These are phyloP conservation scores for Anisodus tanguticus DNA, from an alignment of 257 asterid genomes.

Conservation along the genomic window DNA sequence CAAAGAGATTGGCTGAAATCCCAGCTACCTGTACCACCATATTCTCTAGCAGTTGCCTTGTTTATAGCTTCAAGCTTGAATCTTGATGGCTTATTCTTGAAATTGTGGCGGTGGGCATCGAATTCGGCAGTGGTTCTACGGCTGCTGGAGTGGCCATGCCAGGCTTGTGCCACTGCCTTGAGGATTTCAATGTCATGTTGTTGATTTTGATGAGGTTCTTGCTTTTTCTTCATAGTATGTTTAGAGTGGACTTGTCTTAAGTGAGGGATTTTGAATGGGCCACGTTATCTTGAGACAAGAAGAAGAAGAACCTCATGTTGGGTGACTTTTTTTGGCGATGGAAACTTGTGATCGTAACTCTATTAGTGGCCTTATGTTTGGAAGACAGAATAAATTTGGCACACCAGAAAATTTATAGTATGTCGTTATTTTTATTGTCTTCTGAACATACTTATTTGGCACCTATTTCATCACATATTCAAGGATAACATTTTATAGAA, in stretches of 20 bases:
- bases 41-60: slow-evolving; percentile 26
- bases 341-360: background rate
- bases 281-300: slow-evolving; percentile 31
- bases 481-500: background rate
- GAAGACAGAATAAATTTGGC: slow-evolving; percentile 17
- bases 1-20: slow-evolving; percentile 81
- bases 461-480: slow-evolving; percentile 24
- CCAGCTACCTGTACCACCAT: slow-evolving; percentile 48
- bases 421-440: background rate
- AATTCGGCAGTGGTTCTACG: slow-evolving; percentile 56
- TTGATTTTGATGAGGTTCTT: slow-evolving; percentile 33
- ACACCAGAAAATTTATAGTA: background rate
- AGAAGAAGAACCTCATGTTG: slow-evolving; percentile 26
- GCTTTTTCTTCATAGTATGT: slow-evolving; percentile 36
- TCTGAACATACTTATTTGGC: background rate
- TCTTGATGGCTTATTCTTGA: slow-evolving; percentile 66
- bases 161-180: slow-evolving; percentile 92
- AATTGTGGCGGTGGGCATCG: slow-evolving; percentile 57
- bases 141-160: slow-evolving; percentile 69
- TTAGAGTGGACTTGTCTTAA: background rate
- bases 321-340: background rate
- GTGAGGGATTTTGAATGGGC: background rate
- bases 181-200: slow-evolving; percentile 60
- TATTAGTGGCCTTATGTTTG: slow-evolving; percentile 18
- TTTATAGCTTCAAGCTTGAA: slow-evolving; percentile 71